Evolutionary conservation across 2,329 filamentous ascomycete species (phyloP).

Genomic region (Beauveria asiatica): DNA sequence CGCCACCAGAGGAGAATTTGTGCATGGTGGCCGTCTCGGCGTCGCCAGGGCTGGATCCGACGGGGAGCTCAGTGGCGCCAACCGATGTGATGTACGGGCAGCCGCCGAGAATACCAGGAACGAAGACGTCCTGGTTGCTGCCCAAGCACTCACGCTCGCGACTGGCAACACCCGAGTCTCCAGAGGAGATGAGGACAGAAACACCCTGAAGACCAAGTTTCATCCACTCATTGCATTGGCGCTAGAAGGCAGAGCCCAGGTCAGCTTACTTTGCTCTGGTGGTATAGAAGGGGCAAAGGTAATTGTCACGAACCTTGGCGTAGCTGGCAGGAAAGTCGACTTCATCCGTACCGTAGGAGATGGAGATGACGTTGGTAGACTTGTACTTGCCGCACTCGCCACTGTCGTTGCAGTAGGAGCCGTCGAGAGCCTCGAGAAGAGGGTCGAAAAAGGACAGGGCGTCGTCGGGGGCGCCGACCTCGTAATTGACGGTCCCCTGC

Average conservation of each 20-base stretch:
- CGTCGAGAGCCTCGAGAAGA: conserved; percentile 44
- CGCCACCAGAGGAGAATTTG: conserved; percentile 23
- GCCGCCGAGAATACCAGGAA: conserved; percentile 29
- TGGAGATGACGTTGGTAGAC: conserved; percentile 25
- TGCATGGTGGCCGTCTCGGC: conserved; percentile 35
- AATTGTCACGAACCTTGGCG: conserved; percentile 19
- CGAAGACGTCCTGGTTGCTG: conserved; percentile 16
- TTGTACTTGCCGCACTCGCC: conserved; percentile 26
- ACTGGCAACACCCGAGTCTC: conserved; percentile 29
- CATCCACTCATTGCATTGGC: conserved; percentile 34
- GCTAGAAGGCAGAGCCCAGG: conserved; percentile 14
- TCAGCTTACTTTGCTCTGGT: not conserved
- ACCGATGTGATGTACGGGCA: conserved; percentile 40
- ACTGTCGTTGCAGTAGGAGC: conserved; percentile 44
- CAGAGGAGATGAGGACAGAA: conserved; percentile 32
- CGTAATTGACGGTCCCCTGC: conserved; percentile 34
- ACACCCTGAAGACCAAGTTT: conserved; percentile 37
- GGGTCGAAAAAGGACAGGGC: conserved; percentile 30
- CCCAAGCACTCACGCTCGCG: conserved; percentile 14
- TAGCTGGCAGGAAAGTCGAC: conserved; percentile 33
- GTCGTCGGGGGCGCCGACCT: conserved; percentile 16
- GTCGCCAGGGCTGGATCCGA: conserved; percentile 30
- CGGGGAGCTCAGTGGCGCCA: conserved; percentile 38
- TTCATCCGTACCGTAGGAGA: conserved; percentile 41
- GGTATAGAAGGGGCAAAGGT: not conserved